These are phyloP conservation scores for Boletus patriciae DNA, from an alignment of 768 basidiomycete genomes.

Conservation along the genomic window DNA sequence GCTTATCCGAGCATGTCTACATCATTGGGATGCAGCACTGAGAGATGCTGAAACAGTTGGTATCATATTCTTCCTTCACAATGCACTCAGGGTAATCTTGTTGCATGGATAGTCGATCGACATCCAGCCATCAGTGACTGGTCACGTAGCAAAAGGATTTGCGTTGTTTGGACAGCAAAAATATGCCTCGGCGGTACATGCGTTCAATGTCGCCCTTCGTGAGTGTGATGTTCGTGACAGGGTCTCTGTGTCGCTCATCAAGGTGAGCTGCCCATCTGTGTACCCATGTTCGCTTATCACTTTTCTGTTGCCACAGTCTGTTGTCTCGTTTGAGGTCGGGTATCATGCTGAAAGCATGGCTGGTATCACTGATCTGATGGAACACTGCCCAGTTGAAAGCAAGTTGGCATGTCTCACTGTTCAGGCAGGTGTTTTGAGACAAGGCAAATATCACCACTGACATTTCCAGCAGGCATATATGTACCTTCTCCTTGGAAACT, in stretches of 20 bases:
- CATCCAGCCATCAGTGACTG: slow-evolving; percentile 4
- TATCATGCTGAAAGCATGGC: slow-evolving; percentile 12
- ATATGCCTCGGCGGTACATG: background rate
- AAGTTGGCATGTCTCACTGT: background rate
- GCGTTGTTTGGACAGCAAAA: slow-evolving; percentile 2
- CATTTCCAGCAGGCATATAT: too few species aligned
- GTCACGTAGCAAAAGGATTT: slow-evolving; percentile 1
- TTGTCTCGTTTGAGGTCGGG: background rate
- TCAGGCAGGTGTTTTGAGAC: background rate
- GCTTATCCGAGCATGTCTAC: slow-evolving; percentile 5
- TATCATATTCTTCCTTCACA: background rate
- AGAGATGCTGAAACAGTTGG: slow-evolving; percentile 8
- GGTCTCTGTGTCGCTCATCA: background rate
- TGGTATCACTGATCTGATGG: background rate
- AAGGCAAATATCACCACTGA: too few species aligned
- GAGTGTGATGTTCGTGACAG: background rate
- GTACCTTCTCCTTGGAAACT: too few species aligned
- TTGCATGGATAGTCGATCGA: background rate
- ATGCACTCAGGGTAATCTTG: background rate
- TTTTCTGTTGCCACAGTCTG: background rate
- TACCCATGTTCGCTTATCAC: background rate
- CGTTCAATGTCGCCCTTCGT: slow-evolving; percentile 1
- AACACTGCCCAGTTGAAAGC: background rate
- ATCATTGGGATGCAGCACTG: slow-evolving; percentile 1
- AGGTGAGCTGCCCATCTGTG: background rate